phyloP scores from a whole-genome alignment of 768 basidiomycete genomes.

The Mycena rosella region DNA sequence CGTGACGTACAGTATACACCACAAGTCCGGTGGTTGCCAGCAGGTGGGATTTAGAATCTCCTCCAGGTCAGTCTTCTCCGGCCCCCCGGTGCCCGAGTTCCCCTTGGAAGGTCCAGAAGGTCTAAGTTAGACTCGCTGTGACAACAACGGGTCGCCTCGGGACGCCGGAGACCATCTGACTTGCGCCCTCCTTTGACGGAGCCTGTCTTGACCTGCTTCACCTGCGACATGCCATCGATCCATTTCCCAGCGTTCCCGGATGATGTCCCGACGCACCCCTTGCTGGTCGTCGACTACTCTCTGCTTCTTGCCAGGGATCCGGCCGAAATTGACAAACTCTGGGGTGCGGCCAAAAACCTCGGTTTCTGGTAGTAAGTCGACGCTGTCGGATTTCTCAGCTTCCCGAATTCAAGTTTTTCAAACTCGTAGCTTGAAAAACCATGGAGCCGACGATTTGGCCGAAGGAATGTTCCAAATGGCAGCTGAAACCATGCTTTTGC shows the following conservation, averaged over 20 bases:
- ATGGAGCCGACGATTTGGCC: conserved; percentile 54
- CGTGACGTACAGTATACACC: too few species aligned
- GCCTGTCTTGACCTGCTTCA: neutral
- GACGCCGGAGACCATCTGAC: too few species aligned
- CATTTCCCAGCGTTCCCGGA: conserved; percentile 46
- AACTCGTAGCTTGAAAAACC: conserved; percentile 54
- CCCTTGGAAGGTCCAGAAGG: too few species aligned
- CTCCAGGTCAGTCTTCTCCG: too few species aligned
- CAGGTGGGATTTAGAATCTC: too few species aligned
- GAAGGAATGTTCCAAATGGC: conserved; percentile 58
- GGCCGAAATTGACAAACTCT: conserved; percentile 55
- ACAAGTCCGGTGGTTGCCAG: too few species aligned
- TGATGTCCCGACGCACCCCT: conserved; percentile 55
- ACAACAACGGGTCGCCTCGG: conserved; percentile 11
- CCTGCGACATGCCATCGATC: conserved; percentile 39
- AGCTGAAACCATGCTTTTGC: conserved; percentile 54
- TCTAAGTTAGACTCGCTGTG: too few species aligned
- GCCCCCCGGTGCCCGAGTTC: too few species aligned
- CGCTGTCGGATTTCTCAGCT: conserved; percentile 20
- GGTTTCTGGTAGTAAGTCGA: conserved; percentile 65
- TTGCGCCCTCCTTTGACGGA: neutral
- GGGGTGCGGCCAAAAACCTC: conserved; percentile 56
- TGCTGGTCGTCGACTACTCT: conserved; percentile 58
- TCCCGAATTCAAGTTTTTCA: neutral
- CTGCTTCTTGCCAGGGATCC: conserved; percentile 49